Percentiles rank a stretch among this genome's conserved stretches.
Conservation (phyloP, 129 eudicot genomes). For the Pseudognaphalium luteoalbum region DNA sequence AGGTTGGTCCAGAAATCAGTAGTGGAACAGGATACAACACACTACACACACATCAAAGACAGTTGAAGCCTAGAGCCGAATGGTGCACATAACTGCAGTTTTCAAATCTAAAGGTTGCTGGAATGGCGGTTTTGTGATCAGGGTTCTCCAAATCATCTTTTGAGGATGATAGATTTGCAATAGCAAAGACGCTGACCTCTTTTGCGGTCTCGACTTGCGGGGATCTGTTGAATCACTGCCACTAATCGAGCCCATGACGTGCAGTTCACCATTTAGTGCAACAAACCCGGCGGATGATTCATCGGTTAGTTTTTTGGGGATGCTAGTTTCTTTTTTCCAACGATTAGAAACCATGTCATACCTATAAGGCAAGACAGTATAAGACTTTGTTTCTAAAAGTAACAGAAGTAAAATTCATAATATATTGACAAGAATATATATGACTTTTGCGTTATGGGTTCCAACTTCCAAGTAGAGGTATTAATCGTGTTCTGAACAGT, state of each 20-base stretch:
- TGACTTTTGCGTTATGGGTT: not conserved
- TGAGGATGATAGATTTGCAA: conserved; percentile 77
- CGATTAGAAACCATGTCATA: conserved; percentile 68
- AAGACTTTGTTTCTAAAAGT: conserved; percentile 8
- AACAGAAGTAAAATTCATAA: not conserved
- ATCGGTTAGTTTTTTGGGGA: conserved; percentile 62
- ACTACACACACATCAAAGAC: conserved; percentile 22
- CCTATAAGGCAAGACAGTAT: conserved; percentile 33
- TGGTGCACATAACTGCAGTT: conserved; percentile 79
- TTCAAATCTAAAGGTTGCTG: conserved; percentile 63
- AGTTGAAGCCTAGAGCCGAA: conserved; percentile 49
- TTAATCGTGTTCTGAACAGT: not conserved
- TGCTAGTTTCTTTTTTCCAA: conserved; percentile 76
- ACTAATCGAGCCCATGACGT: conserved; percentile 47
- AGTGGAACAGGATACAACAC: conserved; percentile 10
- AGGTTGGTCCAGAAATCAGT: not conserved
- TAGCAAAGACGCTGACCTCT: conserved; percentile 58
- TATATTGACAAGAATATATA: not conserved
- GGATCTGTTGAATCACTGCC: conserved; percentile 45
- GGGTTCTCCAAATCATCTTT: conserved; percentile 73
- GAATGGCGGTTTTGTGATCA: conserved; percentile 67
- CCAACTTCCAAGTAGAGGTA: conserved; percentile 3
- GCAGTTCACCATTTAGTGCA: conserved; percentile 70
- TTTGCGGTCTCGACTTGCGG: conserved; percentile 49
- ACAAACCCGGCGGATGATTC: conserved; percentile 69